Evolutionary conservation across 352 stramenopile genomes (phyloP).

Genomic region (Globisporangium orthogonon): DNA sequence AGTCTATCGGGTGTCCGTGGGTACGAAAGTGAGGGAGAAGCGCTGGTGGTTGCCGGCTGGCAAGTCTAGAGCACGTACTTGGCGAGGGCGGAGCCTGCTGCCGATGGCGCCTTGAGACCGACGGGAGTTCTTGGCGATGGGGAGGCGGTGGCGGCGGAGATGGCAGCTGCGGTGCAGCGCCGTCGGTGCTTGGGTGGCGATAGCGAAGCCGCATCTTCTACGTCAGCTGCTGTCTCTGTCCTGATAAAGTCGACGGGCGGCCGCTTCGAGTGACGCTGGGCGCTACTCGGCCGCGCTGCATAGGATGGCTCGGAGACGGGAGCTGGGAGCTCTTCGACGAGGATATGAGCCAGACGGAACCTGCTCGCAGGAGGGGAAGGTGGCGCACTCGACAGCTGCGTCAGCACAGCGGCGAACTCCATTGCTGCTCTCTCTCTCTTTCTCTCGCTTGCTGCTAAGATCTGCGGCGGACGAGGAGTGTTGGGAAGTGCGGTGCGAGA

Average conservation of each 20-base stretch:
- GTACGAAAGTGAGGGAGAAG: neutral
- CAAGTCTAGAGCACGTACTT: neutral
- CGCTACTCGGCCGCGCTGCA: too few relatives aligned
- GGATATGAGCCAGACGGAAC: neutral
- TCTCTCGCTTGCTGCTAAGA: too few relatives aligned
- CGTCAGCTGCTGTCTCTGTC: neutral
- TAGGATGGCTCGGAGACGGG: neutral
- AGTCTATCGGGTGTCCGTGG: constrained; percentile 7
- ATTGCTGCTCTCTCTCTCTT: neutral
- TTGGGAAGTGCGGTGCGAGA: neutral
- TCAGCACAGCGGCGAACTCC: neutral
- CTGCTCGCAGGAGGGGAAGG: neutral
- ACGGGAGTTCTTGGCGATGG: neutral
- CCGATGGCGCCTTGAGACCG: neutral
- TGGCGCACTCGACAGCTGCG: neutral
- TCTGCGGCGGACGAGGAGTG: too few relatives aligned
- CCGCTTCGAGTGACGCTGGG: neutral
- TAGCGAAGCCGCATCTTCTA: neutral
- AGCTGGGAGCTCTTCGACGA: neutral
- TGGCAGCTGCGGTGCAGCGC: neutral
- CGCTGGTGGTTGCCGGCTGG: too few relatives aligned
- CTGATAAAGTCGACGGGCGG: neutral
- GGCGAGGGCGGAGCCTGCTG: neutral
- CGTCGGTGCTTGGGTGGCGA: neutral
- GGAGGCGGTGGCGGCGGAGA: neutral